Percentiles rank a stretch among this genome's conserved stretches.
These are phyloP conservation scores for Trametes cubensis DNA, from an alignment of 768 basidiomycete genomes.

Conservation along the genomic window DNA sequence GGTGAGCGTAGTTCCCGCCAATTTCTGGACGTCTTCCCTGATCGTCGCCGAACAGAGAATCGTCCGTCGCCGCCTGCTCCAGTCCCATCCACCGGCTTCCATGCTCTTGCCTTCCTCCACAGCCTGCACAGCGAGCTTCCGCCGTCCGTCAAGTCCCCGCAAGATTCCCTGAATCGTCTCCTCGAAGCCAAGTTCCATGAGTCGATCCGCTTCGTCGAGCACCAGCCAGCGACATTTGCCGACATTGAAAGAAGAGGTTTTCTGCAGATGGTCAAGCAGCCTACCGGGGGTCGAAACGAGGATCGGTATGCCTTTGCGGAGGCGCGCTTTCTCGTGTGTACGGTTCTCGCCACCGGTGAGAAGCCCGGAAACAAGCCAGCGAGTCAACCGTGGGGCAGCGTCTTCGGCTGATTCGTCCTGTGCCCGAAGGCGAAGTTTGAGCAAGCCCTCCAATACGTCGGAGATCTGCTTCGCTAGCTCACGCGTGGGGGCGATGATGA, in stretches of 20 bases:
- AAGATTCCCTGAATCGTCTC: constrained; percentile 92
- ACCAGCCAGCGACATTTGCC: constrained; percentile 96
- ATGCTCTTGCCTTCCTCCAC: constrained; percentile 63
- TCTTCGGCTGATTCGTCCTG: constrained; percentile 56
- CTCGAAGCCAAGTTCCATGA: constrained; percentile 99
- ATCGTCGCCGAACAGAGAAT: constrained; percentile 97
- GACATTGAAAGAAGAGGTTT: constrained; percentile 89
- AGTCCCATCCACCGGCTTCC: constrained; percentile 87
- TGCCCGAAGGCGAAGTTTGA: constrained; percentile 73
- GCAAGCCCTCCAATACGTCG: constrained; percentile 84
- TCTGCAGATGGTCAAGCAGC: constrained; percentile 93
- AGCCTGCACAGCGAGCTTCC: constrained; percentile 70
- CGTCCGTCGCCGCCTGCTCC: constrained; percentile 76
- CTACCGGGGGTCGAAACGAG: constrained; percentile 95
- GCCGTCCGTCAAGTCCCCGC: constrained; percentile 80
- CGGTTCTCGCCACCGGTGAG: constrained; percentile 94
- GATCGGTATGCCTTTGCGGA: constrained; percentile 94
- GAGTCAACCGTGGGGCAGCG: constrained; percentile 56
- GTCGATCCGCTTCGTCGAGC: constrained; percentile 93
- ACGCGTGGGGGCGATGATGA: constrained; percentile 93
- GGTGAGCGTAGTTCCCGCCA: constrained; percentile 80
- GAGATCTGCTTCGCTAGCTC: constrained; percentile 97
- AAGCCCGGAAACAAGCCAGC: constrained; percentile 93
- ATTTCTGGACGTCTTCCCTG: constrained; percentile 89
- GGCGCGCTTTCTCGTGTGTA: constrained; percentile 91